phyloP scores from a whole-genome alignment of 2,329 filamentous ascomycete species.

The Ilyonectria sp. region DNA sequence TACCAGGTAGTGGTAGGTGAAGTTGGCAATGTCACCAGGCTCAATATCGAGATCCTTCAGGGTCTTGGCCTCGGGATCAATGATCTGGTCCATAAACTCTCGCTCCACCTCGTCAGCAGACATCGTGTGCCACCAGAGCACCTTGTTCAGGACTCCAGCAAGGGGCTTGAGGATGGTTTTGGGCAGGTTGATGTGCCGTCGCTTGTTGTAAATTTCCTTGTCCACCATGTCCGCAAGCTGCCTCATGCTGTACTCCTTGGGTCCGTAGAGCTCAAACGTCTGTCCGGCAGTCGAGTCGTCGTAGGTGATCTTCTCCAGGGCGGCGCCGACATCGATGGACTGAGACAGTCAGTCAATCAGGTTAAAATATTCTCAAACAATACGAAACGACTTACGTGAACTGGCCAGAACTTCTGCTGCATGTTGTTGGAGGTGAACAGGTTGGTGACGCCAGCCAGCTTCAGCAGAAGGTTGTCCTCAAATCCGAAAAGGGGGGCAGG shows the following conservation, averaged over 20 bases:
- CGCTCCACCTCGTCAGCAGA: slow-evolving; percentile 90
- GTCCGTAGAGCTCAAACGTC: slow-evolving; percentile 95
- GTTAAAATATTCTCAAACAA: neutral
- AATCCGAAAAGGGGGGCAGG: slow-evolving; percentile 95
- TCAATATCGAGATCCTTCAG: slow-evolving; percentile 94
- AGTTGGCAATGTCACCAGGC: slow-evolving; percentile 86
- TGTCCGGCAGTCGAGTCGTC: slow-evolving; percentile 92
- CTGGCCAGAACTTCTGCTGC: slow-evolving; percentile 90
- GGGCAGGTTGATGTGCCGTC: slow-evolving; percentile 92
- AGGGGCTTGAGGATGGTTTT: slow-evolving; percentile 84
- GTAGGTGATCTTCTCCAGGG: slow-evolving; percentile 90
- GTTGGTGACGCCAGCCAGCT: slow-evolving; percentile 84
- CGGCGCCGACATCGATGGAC: slow-evolving; percentile 91
- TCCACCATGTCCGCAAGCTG: slow-evolving; percentile 92
- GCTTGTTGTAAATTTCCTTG: slow-evolving; percentile 90
- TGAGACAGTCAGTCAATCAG: slow-evolving; percentile 50
- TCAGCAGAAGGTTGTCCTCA: slow-evolving; percentile 92
- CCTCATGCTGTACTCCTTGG: slow-evolving; percentile 90
- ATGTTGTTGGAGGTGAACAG: slow-evolving; percentile 93
- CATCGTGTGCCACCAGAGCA: slow-evolving; percentile 89
- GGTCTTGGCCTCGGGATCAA: slow-evolving; percentile 93
- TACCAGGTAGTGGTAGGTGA: slow-evolving; percentile 96
- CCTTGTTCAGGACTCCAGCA: slow-evolving; percentile 82
- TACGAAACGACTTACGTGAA: slow-evolving; percentile 77
- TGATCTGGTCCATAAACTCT: slow-evolving; percentile 93